phyloP scores from a whole-genome alignment of 495 filamentous ascomycete genomes.

The Aspergillus bertholletiae region DNA sequence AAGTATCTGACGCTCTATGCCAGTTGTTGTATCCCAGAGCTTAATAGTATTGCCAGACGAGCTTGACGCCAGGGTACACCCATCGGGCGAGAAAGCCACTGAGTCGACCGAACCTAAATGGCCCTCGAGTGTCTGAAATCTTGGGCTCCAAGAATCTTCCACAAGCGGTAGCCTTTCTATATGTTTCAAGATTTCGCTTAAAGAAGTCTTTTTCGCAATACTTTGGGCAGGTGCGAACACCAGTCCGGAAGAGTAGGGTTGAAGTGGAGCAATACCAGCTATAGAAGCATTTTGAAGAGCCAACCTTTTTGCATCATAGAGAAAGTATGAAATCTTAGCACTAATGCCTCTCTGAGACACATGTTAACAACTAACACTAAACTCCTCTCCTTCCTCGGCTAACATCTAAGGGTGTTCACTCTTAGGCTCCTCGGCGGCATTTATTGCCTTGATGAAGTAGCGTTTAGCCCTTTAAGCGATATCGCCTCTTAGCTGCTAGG shows the following conservation, averaged over 20 bases:
- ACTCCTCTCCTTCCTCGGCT: slow-evolving; percentile 2
- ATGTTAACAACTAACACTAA: not conserved
- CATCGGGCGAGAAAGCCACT: no score
- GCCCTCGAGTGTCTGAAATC: not conserved
- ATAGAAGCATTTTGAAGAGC: slow-evolving; percentile 21
- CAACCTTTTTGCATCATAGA: slow-evolving; percentile 33
- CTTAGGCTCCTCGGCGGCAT: slow-evolving; percentile 7
- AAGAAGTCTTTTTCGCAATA: slow-evolving; percentile 15
- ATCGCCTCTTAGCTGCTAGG: no score
- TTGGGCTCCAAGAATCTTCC: slow-evolving; percentile 4
- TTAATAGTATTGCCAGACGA: no score
- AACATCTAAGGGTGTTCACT: not conserved
- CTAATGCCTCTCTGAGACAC: slow-evolving; percentile 3
- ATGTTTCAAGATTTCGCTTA: not conserved
- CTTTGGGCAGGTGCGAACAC: slow-evolving; percentile 30
- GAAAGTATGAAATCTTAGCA: slow-evolving; percentile 19
- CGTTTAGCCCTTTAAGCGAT: not conserved
- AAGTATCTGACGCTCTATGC: slow-evolving; percentile 3
- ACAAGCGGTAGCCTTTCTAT: slow-evolving; percentile 1
- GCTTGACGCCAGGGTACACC: no score
- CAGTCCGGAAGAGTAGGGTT: slow-evolving; percentile 21
- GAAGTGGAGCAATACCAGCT: slow-evolving; percentile 25
- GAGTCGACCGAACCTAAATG: no score
- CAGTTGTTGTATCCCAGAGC: no score
- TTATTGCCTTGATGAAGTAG: slow-evolving; percentile 3